Conservation (phyloP, 306 rosid genomes). For the Fragaria nilgerrensis region DNA sequence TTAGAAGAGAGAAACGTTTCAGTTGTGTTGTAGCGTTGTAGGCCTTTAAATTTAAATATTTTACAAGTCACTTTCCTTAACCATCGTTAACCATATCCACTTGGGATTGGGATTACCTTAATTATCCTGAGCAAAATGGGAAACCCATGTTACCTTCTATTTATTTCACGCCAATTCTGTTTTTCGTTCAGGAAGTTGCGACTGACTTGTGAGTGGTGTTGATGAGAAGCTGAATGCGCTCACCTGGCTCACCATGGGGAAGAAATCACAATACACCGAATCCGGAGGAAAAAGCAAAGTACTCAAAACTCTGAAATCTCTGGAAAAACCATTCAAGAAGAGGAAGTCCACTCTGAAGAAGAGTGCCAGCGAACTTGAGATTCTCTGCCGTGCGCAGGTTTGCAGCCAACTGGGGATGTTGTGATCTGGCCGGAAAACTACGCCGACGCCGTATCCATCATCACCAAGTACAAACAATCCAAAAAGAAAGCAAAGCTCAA, state of each 20-base stretch:
- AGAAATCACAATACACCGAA: neutral
- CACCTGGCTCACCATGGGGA: neutral
- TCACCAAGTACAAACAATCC: constrained; percentile 8
- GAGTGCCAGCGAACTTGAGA: neutral
- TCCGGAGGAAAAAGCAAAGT: neutral
- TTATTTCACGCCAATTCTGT: neutral
- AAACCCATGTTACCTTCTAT: neutral
- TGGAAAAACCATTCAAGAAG: neutral
- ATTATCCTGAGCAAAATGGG: neutral
- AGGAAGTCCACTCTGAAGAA: neutral
- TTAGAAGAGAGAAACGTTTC: too few relatives aligned
- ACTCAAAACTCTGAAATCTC: neutral
- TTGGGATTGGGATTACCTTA: neutral
- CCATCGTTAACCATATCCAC: neutral
- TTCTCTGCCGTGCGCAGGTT: neutral
- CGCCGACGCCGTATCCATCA: constrained; percentile 5
- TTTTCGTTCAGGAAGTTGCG: neutral
- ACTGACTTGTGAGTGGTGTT: neutral
- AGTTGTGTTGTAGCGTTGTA: too few relatives aligned
- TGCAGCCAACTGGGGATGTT: neutral
- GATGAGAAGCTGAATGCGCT: neutral
- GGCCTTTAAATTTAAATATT: too few relatives aligned
- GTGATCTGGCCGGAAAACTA: constrained; percentile 14
- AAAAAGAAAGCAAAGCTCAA: neutral
- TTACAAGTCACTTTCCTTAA: neutral